phyloP scores from a whole-genome alignment of 148 eudicot species.

The Nepenthes gracilis region DNA sequence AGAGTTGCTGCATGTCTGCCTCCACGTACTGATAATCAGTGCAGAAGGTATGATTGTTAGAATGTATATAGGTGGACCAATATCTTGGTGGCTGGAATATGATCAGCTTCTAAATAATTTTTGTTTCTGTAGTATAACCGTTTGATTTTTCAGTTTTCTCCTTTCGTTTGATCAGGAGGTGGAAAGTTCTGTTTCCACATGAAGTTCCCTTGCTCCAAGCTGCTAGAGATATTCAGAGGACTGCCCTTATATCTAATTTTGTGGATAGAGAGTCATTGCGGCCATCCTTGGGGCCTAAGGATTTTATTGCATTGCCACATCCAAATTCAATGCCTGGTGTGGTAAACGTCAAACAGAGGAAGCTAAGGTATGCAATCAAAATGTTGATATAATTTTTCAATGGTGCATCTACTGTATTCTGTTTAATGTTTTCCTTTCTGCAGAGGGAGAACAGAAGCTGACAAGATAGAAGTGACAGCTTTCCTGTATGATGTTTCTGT shows the following conservation, averaged over 20 bases:
- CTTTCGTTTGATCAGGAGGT: slow-evolving; percentile 44
- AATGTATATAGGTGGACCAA: no score
- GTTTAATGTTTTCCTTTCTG: slow-evolving; percentile 3
- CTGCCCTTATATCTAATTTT: slow-evolving; percentile 62
- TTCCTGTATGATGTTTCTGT: slow-evolving; percentile 7
- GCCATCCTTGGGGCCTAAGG: slow-evolving; percentile 63
- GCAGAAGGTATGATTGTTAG: slow-evolving; percentile 38
- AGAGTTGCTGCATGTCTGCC: slow-evolving; percentile 69
- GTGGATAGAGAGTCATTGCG: slow-evolving; percentile 84
- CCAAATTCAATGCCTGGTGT: slow-evolving; percentile 18
- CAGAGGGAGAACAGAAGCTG: slow-evolving; percentile 6
- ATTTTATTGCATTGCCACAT: slow-evolving; percentile 33
- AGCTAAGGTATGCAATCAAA: slow-evolving; percentile 15
- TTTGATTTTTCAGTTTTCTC: background rate
- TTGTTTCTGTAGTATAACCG: background rate
- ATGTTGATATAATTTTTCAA: background rate
- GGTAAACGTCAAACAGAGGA: slow-evolving; percentile 19
- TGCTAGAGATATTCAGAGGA: slow-evolving; percentile 35
- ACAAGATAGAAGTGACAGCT: slow-evolving; percentile 3
- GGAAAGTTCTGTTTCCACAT: slow-evolving; percentile 54
- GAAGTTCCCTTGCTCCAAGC: slow-evolving; percentile 47
- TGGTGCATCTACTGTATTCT: background rate
- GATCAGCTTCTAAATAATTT: background rate
- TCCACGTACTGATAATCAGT: slow-evolving; percentile 77
- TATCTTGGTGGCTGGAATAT: no score